Base-by-base conservation (phyloP, 192 early-diverging fungal species). In the Backusella westeae region DNA sequence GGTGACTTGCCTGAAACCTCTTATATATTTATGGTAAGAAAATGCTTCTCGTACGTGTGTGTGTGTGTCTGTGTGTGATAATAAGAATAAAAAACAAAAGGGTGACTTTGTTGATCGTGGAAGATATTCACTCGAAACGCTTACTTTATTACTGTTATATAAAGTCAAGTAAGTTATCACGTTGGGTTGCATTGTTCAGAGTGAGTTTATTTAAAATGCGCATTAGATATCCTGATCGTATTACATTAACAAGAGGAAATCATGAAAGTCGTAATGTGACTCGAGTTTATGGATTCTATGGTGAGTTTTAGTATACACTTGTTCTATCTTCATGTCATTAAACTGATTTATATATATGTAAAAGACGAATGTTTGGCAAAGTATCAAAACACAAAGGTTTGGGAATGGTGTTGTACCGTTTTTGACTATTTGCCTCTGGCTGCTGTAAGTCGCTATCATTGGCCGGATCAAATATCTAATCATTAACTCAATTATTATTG, bases 31-130 rank as follows among this genome's bases (percentile, higher is more conserved):
- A 97, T 98, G 96, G 94, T 96, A 74, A 70, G 66, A 73, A n/a
- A 66, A 8, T 19, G 35, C n/a, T 34, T 74, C n/a, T 15, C n/a
- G 36, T 38, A 42, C 19, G 15, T 12, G 23, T 36, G 38, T 79
- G 8, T 74, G 38, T 39, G 7, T 39, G 38, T 39, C 9, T 39
- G 38, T 26, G 38, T 73, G 39, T 21, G 17, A 38, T 38, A 46
- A 69, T 14, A 75, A 52, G 8, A n/a, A 66, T 14, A 67, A 44
- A 67, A 17, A n/a, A 32, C 32, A 32, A 23, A 38, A 95, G 93
- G 97, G 97, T n/a, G 97, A 98, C 80, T 98, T 97, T 90, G 97
- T 98, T 4, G 97, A 98, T 86, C 92, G 97, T 71, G 97, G 97
- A 41, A 95, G 96, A 87, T 97, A 97, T 87, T 93, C 91, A 81